Evolutionary conservation across 345 rosid genomes (phyloP).

Genomic region (Syzygium oleosum): DNA sequence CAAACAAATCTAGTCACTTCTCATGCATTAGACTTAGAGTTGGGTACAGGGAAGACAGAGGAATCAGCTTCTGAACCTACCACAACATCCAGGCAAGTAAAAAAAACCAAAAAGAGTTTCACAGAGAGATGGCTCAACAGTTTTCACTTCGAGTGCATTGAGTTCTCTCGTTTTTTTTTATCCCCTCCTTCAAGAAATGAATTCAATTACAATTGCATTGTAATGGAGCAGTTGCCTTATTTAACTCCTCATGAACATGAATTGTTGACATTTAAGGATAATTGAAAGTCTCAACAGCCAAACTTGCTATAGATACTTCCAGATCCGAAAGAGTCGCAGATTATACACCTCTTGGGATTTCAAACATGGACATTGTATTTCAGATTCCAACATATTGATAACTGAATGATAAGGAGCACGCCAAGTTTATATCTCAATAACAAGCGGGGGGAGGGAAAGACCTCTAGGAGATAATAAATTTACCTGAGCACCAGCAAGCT

Average conservation of each 20-base stretch:
- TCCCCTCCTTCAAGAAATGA: not conserved
- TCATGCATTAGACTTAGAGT: not conserved
- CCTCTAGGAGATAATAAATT: slow-evolving; percentile 2
- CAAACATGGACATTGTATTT: not conserved
- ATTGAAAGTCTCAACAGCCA: not conserved
- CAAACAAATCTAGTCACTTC: not conserved
- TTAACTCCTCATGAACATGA: not conserved
- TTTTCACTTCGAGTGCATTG: not conserved
- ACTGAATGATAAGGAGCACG: not conserved
- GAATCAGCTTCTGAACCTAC: not conserved
- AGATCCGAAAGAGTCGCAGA: not conserved
- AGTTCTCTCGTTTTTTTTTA: not conserved
- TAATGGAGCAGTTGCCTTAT: not conserved
- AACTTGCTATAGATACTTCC: not conserved
- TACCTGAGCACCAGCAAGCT: slow-evolving; percentile 96
- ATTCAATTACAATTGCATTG: not conserved
- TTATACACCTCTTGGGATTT: not conserved
- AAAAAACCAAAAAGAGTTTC: not conserved
- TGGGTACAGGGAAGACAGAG: not conserved
- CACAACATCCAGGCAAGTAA: not conserved
- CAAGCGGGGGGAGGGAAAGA: not conserved
- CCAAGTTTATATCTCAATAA: not conserved
- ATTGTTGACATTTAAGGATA: not conserved
- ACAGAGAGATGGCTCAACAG: not conserved
- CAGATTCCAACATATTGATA: not conserved